A percentile compares a stretch with the other conserved stretches of the same genome.
Conservation (phyloP, 2,329 filamentous ascomycete species). For the Aspergillus japonicus region DNA sequence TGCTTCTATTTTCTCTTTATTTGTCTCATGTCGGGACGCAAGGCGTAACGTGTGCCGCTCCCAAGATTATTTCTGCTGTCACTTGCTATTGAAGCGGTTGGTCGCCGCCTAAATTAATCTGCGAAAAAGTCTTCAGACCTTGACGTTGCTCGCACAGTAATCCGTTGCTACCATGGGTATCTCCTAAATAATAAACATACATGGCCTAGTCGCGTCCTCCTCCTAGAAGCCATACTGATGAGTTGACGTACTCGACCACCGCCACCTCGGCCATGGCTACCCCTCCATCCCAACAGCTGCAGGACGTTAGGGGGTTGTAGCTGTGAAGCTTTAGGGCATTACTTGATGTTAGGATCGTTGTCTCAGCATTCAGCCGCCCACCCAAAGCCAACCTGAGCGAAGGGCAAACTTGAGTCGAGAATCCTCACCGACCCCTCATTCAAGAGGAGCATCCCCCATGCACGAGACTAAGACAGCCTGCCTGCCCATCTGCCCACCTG, state of each 20-base stretch:
- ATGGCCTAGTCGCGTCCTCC: conserved; percentile 7
- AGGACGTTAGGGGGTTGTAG: neutral
- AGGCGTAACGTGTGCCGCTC: neutral
- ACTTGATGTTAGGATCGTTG: neutral
- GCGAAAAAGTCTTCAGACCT: conserved; percentile 7
- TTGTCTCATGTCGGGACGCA: conserved; percentile 6
- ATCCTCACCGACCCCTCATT: neutral
- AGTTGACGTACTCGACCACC: neutral
- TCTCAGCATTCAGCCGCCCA: neutral
- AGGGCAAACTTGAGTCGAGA: neutral
- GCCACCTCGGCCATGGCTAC: neutral
- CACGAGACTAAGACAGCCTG: too few relatives aligned
- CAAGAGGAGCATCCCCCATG: too few relatives aligned
- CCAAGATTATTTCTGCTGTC: conserved; percentile 6
- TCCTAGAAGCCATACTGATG: neutral
- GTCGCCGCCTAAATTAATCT: conserved; percentile 8
- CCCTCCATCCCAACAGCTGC: neutral
- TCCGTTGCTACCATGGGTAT: conserved; percentile 27
- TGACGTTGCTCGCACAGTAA: conserved; percentile 11
- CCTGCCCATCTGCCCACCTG: neutral
- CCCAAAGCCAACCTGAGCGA: neutral
- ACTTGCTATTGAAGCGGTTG: conserved; percentile 7
- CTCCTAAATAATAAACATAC: conserved; percentile 24
- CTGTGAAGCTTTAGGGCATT: neutral
- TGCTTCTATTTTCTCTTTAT: conserved; percentile 2